Percentiles rank a stretch among this genome's conserved stretches.
Evolutionary conservation across 2,329 filamentous ascomycete species (phyloP).

Genomic region (Coniochaeta pulveracea): DNA sequence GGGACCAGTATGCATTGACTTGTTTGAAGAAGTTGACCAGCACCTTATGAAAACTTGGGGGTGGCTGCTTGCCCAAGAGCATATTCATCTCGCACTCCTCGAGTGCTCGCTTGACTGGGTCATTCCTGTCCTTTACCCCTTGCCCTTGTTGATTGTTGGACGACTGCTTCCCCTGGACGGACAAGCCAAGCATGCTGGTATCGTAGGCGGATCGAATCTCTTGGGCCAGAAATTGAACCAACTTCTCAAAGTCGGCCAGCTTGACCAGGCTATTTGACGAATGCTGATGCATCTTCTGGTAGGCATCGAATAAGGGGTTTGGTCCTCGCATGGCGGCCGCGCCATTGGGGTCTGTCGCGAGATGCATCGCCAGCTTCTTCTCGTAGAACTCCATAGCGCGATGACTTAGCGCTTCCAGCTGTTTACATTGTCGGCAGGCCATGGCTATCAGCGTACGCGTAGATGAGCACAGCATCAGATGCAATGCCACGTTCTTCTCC

Average conservation of each 20-base stretch:
- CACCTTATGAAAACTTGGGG: conserved; percentile 37
- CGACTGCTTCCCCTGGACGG: conserved; percentile 31
- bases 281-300: conserved; percentile 40
- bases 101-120: conserved; percentile 33
- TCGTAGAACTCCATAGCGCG: conserved; percentile 41
- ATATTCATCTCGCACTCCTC: conserved; percentile 38
- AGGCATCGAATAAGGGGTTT: conserved; percentile 43
- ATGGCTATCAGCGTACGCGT: conserved; percentile 63
- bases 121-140: conserved; percentile 24
- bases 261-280: conserved; percentile 41
- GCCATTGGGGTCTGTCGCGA: conserved; percentile 27
- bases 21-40: conserved; percentile 56
- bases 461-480: conserved; percentile 61
- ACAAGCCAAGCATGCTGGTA: conserved; percentile 29
- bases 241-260: conserved; percentile 49
- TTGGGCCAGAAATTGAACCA: conserved; percentile 37
- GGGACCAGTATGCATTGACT: conserved; percentile 43
- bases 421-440: conserved; percentile 50
- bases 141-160: conserved; percentile 22
- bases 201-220: conserved; percentile 42
- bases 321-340: conserved; percentile 27
- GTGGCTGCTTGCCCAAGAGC: conserved; percentile 35
- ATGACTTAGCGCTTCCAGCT: conserved; percentile 39
- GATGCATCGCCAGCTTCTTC: conserved; percentile 22
- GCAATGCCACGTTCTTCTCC: conserved; percentile 46